Conservation (phyloP, 495 filamentous ascomycete species). For the Acidomyces sp. region DNA sequence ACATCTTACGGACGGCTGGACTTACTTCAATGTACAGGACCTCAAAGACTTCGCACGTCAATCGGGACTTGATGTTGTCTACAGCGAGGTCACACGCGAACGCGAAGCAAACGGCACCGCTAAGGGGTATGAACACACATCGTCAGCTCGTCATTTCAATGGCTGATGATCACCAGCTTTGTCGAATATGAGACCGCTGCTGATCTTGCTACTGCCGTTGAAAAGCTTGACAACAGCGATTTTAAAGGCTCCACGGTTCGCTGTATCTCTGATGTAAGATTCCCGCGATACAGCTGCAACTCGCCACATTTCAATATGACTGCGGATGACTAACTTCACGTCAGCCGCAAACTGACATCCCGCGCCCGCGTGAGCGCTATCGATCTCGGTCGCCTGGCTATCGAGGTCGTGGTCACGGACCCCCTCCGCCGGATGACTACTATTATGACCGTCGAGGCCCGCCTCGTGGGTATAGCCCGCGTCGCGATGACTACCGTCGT, state of each 20-base stretch:
- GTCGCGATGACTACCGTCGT: conserved; percentile 73
- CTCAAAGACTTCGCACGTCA: conserved; percentile 98
- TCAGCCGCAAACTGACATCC: conserved; percentile 55
- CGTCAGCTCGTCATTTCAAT: conserved; percentile 4
- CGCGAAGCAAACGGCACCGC: conserved; percentile 46
- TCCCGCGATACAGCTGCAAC: neutral
- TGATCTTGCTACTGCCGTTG: conserved; percentile 78
- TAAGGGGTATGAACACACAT: conserved; percentile 58
- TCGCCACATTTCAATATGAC: too few species aligned
- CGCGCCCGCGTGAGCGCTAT: conserved; percentile 51
- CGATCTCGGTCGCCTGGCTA: conserved; percentile 63
- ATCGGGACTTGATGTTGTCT: conserved; percentile 93
- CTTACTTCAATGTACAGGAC: conserved; percentile 67
- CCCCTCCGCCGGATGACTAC: conserved; percentile 47
- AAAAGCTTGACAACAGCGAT: conserved; percentile 80
- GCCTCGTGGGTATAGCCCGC: conserved; percentile 68
- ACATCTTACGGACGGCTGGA: conserved; percentile 21
- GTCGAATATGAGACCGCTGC: conserved; percentile 91
- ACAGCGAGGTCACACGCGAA: conserved; percentile 89
- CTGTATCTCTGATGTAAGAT: conserved; percentile 68
- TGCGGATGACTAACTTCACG: neutral
- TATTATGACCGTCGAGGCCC: conserved; percentile 59
- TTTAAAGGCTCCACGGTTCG: conserved; percentile 78
- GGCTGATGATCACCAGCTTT: conserved; percentile 49
- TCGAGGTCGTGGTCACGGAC: conserved; percentile 44